Percentiles rank a stretch among this genome's conserved stretches.
These are phyloP conservation scores for Trichophyton rubrum DNA, from an alignment of 2,329 filamentous ascomycete genomes.

Conservation along the genomic window DNA sequence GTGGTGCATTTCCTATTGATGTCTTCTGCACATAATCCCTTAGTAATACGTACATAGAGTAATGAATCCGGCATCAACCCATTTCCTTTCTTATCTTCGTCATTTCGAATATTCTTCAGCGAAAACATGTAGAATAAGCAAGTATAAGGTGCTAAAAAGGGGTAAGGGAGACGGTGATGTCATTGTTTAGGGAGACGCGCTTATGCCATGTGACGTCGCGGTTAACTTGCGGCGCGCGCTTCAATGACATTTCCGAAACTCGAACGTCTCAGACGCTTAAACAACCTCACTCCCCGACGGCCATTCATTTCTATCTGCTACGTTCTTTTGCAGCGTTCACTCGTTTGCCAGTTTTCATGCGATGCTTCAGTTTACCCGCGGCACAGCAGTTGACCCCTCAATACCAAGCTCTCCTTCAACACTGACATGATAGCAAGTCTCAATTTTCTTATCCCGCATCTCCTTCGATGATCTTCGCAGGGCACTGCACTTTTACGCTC, in stretches of 20 bases:
- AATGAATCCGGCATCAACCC: background rate
- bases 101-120: too few relatives aligned
- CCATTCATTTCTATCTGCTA: background rate
- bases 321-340: background rate
- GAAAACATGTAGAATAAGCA: too few relatives aligned
- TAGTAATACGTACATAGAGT: background rate
- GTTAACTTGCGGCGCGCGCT: background rate
- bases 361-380: background rate
- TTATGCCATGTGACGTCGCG: background rate
- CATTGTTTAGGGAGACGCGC: background rate
- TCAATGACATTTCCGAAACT: background rate
- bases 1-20: background rate
- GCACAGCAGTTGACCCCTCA: background rate
- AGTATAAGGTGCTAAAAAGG: too few relatives aligned
- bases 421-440: background rate
- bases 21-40: background rate
- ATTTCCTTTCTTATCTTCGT: background rate
- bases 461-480: background rate
- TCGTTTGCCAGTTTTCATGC: background rate
- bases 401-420: background rate
- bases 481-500: background rate
- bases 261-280: background rate
- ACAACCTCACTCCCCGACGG: background rate
- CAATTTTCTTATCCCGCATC: background rate
- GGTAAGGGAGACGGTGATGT: background rate